Evolutionary conservation across 2,329 filamentous ascomycete genomes (phyloP), one percentile per base, ranked within the genome.

Genomic region (Chrysoporthe cubensis): DNA sequence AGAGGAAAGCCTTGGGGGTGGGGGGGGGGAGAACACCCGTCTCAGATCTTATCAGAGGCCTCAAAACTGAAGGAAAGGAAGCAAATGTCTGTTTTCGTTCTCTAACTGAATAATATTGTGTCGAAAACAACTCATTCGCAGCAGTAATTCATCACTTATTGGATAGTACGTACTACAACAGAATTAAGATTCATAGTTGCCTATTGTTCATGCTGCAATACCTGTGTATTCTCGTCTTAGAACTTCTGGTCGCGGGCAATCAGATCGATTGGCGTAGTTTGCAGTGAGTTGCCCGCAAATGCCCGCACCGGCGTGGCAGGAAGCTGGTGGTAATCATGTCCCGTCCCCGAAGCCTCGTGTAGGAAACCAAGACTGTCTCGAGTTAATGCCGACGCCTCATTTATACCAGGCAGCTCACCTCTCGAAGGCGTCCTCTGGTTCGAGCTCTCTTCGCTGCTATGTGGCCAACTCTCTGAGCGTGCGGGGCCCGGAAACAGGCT

Each of bases 221-320:
- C 11, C n/a, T 21, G 46, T 2, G 13, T 2, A 1, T 50, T 50
- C n/a, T 13, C 48, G 3, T 26, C 48, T 52, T 4, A 52, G 11
- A 52, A 52, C 48, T 26, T 52, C 3, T 13, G 48, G 48, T 13
- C 21, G 21, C 9, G 8, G 11, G 9, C 48, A 21, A 68, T 64
- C 4, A 68, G 64, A 13, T 68, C 43, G 11, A 66, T 14, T 16
- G 66, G 66, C 8, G 66, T 68, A 18, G 21, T 62, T n/a, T 66
- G 66, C 50, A 58, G 56, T 8, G 66, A 68, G 21, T 58, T 32
- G 2, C 50, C 58, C 44, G 58, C 58, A 1, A 52, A n/a, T 4
- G 40, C 44, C 4, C 48, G n/a, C 2, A 61, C 57, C 11, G 48
- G 56, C 11, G 57, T 62, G 11, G 50, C 63, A 2, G 66, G 18